Base-by-base conservation (phyloP, 2,329 filamentous ascomycete species). In the Neopestalotiopsis clavispora region DNA sequence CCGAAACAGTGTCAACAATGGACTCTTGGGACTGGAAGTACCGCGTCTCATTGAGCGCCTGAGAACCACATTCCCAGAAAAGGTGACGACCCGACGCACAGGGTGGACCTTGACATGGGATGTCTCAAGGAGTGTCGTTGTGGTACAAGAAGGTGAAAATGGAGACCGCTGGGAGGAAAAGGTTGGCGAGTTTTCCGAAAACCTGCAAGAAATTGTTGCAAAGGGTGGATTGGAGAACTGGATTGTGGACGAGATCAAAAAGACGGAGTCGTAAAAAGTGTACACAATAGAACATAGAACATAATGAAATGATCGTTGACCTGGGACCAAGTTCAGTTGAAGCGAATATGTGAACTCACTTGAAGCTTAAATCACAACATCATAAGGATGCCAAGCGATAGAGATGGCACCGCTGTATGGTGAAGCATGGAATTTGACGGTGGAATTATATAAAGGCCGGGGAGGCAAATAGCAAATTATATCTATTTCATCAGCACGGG, bases 61-160 rank as follows among this genome's bases (percentile, higher is more conserved):
- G 28, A 84, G 92, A 1, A 88, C 89, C 77, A 84, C 84, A 0
- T 94, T 89, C 77, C 80, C 81, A 66, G 79, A 75, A 20, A 79
- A 83, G 14, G 80, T 85, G 57, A 80, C 89, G 17, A 95, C 93
- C 0, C 85, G 91, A 34, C 86, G 93, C 38, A 97, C 94, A 0
- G 94, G 94, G 14, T 97, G 94, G 94, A 94, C 84, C 64, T 84
- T 97, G 34, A 85, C 87, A 4, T 97, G 94, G 94, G 94, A 97
- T 78, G 89, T 97, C 12, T 83, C 87, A 69, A 84, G 91, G 69
- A 93, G 90, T 78, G 89, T 86, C 74, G 90, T 97, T 5, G 85
- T 86, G 1, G 86, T 97, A 1, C 87, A 88, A 23, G 93, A 97
- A 81, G 90, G 91, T 1, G 82, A 89, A 67, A 85, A 85, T 60